phyloP scores from a whole-genome alignment of 2,329 filamentous ascomycete genomes.

The Harringtonia aguacate region DNA sequence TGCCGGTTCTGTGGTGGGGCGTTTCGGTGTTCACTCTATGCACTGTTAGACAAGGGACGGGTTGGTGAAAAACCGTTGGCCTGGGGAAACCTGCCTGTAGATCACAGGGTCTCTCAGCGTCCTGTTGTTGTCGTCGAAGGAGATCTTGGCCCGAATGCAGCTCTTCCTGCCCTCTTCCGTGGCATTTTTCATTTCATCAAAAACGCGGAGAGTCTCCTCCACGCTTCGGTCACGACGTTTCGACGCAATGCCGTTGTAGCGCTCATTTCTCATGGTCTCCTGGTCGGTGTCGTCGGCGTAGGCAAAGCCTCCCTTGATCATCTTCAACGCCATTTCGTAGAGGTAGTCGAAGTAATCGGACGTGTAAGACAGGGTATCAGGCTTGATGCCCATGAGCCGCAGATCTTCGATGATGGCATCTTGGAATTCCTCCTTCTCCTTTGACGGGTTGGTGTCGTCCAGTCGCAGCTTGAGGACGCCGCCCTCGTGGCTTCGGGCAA shows the following conservation, averaged over 20 bases:
- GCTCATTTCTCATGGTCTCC: slow-evolving; percentile 76
- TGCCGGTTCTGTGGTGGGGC: slow-evolving; percentile 67
- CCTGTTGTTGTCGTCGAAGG: slow-evolving; percentile 85
- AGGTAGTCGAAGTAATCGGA: slow-evolving; percentile 93
- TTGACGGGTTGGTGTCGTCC: slow-evolving; percentile 94
- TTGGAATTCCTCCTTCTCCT: slow-evolving; percentile 95
- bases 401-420: slow-evolving; percentile 91
- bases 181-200: slow-evolving; percentile 78
- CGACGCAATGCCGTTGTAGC: slow-evolving; percentile 75
- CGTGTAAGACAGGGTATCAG: slow-evolving; percentile 78
- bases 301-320: slow-evolving; percentile 79
- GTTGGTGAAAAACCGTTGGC: too few species aligned
- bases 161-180: slow-evolving; percentile 68
- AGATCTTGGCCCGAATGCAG: slow-evolving; percentile 94
- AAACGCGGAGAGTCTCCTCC: slow-evolving; percentile 77
- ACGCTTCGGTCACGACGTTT: slow-evolving; percentile 65
- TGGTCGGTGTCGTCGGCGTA: slow-evolving; percentile 93
- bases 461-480: slow-evolving; percentile 87
- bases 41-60: neutral
- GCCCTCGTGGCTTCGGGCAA: slow-evolving; percentile 88
- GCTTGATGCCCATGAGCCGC: slow-evolving; percentile 80
- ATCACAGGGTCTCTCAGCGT: slow-evolving; percentile 95
- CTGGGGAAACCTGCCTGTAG: slow-evolving; percentile 57
- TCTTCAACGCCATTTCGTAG: slow-evolving; percentile 71
- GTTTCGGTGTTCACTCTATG: slow-evolving; percentile 44